Base-by-base conservation (phyloP, 495 filamentous ascomycete genomes). In the Hypoxylon lenormandii region DNA sequence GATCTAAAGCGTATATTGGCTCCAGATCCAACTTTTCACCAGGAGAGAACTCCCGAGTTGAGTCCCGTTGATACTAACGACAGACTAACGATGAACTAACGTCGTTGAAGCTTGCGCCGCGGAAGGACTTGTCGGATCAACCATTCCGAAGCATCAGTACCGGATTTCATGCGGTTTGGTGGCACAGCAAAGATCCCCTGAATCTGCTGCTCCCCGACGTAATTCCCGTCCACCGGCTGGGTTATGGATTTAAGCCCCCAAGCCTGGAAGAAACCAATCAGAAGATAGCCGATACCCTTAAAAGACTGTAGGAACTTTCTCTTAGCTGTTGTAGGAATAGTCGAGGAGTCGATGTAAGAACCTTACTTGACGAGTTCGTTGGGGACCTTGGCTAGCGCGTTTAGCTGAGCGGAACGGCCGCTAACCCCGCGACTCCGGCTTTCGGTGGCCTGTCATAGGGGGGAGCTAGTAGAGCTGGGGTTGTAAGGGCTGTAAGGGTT, bases 341-440 rank as follows among this genome's bases (percentile, higher is more conserved):
- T 13, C 19, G 3, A 16, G 30, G 26, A n/a, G n/a, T n/a, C n/a
- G n/a, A n/a, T n/a, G n/a, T 42, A 45, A 51, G 48, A 61, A 45
- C 46, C 26, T 69, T 53, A 56, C 49, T 69, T 26, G 51, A 50
- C 22, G 6, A 57, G 46, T 13, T 55, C 16, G 43, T 23, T 33
- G 22, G 46, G 52, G 8, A 26, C 21, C 53, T 59, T 21, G 30
- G 33, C 50, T 52, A 63, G 50, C 49, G 38, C 18, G 16, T 13
- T 5, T 42, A 49, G 18, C 43, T 42, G 38, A 54, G 30, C n/a
- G 33, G 42, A 38, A 62, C 51, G 46, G 64, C 57, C 46, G 45
- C 64, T 63, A 64, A 68, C 57, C 64, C 64, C 64, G 64, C 64
- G 43, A 37, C 46, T 68, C 52, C 58, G 45, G 51, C 48, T 26